These are phyloP conservation scores for Aspergillus sp. DNA, from an alignment of 2,329 filamentous ascomycete genomes.

Conservation along the genomic window DNA sequence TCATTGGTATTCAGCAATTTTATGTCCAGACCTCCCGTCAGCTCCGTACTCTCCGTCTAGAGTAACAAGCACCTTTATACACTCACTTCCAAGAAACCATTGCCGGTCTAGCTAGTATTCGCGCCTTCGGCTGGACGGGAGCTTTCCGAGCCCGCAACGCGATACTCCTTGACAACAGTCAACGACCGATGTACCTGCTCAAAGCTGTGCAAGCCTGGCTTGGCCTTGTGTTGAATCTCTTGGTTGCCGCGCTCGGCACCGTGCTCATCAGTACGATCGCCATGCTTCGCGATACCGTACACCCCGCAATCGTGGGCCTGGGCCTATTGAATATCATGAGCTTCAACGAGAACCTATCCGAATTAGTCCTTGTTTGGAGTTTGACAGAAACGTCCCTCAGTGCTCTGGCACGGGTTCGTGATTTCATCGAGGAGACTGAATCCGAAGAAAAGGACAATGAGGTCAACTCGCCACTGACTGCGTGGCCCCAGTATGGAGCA, in stretches of 20 bases:
- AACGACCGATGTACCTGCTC: background rate
- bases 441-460: background rate
- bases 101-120: background rate
- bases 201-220: background rate
- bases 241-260: background rate
- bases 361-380: constrained; percentile 53
- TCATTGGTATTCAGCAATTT: background rate
- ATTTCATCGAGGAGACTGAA: background rate
- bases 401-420: constrained; percentile 42
- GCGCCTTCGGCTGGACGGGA: background rate
- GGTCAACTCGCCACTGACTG: background rate
- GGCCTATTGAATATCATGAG: constrained; percentile 50
- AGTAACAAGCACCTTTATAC: background rate
- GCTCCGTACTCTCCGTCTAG: background rate
- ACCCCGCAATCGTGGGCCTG: background rate
- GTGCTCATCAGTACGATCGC: background rate
- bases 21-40: background rate
- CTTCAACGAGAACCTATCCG: constrained; percentile 48
- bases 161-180: background rate
- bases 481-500: background rate
- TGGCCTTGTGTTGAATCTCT: background rate
- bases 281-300: background rate
- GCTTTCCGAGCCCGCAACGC: background rate
- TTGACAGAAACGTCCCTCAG: constrained; percentile 56
- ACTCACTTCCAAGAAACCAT: background rate